Evolutionary conservation across 441 rosid genomes (phyloP).

Genomic region (Adansonia rubrostipa): DNA sequence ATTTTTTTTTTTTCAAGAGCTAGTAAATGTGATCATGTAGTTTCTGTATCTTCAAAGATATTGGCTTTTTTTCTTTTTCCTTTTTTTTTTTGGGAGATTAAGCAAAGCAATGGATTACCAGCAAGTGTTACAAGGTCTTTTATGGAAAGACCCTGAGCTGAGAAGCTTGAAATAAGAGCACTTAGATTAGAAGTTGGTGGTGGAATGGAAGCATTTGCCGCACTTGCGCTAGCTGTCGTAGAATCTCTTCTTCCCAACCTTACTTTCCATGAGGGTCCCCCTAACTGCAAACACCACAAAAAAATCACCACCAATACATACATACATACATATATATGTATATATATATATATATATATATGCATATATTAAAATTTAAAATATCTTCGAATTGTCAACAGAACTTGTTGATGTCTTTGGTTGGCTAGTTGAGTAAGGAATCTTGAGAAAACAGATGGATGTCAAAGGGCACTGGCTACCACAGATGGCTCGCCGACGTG

Average conservation of each 20-base stretch:
- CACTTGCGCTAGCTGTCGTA: conserved; percentile 32
- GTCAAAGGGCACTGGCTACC: too few relatives aligned
- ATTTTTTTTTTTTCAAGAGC: too few relatives aligned
- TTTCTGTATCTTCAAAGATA: neutral
- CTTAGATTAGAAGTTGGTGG: conserved; percentile 34
- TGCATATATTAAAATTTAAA: too few relatives aligned
- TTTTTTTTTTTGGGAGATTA: neutral
- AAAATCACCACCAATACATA: neutral
- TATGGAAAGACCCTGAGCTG: conserved; percentile 35
- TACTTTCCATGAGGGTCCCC: conserved; percentile 43
- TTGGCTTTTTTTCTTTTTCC: too few relatives aligned
- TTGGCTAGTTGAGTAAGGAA: too few relatives aligned
- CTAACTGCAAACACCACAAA: conserved; percentile 35
- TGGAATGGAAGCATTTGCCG: conserved; percentile 36
- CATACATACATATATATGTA: neutral
- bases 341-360: too few relatives aligned
- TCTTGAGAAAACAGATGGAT: too few relatives aligned
- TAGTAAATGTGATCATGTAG: neutral
- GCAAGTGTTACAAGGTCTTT: conserved; percentile 38
- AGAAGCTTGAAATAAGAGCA: conserved; percentile 38
- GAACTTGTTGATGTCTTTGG: neutral
- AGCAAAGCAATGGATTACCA: conserved; percentile 25
- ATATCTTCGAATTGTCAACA: neutral
- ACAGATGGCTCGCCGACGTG: too few relatives aligned
- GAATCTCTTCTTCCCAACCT: conserved; percentile 41